A percentile compares a stretch with the other conserved stretches of the same genome.
phyloP scores from a whole-genome alignment of 768 basidiomycete genomes.

The Xanthoconium purpureum region DNA sequence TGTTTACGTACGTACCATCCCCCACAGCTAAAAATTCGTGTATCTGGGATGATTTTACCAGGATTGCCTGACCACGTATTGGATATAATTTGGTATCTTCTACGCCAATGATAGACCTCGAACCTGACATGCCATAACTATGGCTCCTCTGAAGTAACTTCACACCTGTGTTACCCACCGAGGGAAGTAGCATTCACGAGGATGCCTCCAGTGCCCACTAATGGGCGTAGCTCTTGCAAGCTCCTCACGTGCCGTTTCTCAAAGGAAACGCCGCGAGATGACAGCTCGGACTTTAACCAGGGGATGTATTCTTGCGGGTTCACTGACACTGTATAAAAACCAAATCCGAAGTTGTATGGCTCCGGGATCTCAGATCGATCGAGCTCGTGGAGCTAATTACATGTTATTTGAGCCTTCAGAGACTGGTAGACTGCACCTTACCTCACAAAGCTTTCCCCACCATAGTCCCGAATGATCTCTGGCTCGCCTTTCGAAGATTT shows the following conservation, averaged over 20 bases:
- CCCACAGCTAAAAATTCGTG: slow-evolving; percentile 31
- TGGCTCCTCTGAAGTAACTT: not conserved
- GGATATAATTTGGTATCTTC: slow-evolving; percentile 75
- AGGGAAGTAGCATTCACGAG: slow-evolving; percentile 58
- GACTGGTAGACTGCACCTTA: slow-evolving; percentile 19
- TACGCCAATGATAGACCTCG: slow-evolving; percentile 73
- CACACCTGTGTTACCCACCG: slow-evolving; percentile 34
- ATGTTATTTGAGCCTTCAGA: not conserved
- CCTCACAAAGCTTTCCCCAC: slow-evolving; percentile 39
- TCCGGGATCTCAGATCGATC: slow-evolving; percentile 35
- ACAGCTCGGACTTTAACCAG: slow-evolving; percentile 44
- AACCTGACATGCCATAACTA: slow-evolving; percentile 38
- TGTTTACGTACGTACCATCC: slow-evolving; percentile 20
- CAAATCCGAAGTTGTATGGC: slow-evolving; percentile 36
- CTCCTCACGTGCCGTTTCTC: slow-evolving; percentile 39
- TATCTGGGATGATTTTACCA: slow-evolving; percentile 68
- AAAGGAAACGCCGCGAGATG: slow-evolving; percentile 42
- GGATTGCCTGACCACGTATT: slow-evolving; percentile 79
- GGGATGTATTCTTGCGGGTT: slow-evolving; percentile 51
- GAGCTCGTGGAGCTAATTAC: slow-evolving; percentile 33
- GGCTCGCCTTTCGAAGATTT: slow-evolving; percentile 27
- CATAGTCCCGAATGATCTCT: slow-evolving; percentile 29
- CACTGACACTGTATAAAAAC: slow-evolving; percentile 46
- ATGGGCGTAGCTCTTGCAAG: slow-evolving; percentile 45
- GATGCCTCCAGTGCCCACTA: slow-evolving; percentile 36